Conservation (phyloP, 75 land plant genomes). For the Sequoia sempervirens region DNA sequence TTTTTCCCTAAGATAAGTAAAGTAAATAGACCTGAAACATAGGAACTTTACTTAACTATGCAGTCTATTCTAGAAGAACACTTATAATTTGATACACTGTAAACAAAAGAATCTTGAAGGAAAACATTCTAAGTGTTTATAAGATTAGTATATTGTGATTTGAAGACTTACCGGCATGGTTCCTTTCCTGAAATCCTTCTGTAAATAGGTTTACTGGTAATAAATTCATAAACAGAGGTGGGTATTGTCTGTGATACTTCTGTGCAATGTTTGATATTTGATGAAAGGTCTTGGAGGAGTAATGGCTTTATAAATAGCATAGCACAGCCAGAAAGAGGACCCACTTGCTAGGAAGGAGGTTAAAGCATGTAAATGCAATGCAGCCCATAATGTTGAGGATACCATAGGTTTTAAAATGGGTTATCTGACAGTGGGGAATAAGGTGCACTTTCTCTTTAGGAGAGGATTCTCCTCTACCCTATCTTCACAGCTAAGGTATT, state of each 20-base stretch:
- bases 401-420: too few relatives aligned
- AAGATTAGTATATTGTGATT: background rate
- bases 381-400: background rate
- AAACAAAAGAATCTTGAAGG: too few relatives aligned
- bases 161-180: slow-evolving; percentile 1
- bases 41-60: too few relatives aligned
- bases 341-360: background rate
- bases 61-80: too few relatives aligned
- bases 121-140: too few relatives aligned
- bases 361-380: background rate
- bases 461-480: background rate
- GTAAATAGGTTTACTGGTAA: background rate
- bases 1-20: too few relatives aligned
- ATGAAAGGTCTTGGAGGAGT: background rate
- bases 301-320: background rate
- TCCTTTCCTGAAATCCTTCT: background rate
- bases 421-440: too few relatives aligned
- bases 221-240: background rate
- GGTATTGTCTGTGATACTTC: background rate
- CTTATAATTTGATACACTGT: too few relatives aligned
- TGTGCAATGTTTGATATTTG: background rate
- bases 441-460: too few relatives aligned
- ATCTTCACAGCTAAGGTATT: background rate
- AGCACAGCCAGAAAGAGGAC: background rate
- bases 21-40: too few relatives aligned